These are phyloP conservation scores for Allomyces javanicus DNA, from an alignment of 192 early-diverging fungal species.

Conservation along the genomic window DNA sequence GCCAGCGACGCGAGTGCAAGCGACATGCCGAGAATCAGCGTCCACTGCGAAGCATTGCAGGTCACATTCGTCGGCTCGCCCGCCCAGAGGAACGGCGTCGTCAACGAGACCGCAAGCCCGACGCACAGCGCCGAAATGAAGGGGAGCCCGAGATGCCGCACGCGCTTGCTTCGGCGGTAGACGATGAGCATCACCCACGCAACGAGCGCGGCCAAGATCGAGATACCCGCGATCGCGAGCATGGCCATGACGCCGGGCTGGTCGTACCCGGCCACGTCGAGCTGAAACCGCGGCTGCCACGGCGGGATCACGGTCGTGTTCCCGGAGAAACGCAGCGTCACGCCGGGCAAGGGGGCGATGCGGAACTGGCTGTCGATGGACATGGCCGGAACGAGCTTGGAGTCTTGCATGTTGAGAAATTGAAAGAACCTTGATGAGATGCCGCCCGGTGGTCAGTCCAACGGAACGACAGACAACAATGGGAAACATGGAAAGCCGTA, in stretches of 20 bases:
- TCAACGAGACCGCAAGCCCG: background rate
- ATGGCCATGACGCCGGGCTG: background rate
- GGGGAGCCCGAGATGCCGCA: background rate
- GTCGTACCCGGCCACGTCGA: background rate
- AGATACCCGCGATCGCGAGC: background rate
- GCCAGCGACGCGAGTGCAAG: background rate
- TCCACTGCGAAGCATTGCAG: background rate
- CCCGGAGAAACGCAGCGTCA: background rate
- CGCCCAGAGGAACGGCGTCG: background rate
- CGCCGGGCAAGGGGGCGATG: background rate
- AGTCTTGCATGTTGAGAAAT: background rate
- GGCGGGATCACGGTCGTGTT: background rate
- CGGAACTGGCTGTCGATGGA: background rate
- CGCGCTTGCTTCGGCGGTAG: background rate
- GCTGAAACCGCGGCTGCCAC: background rate
- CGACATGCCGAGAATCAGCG: background rate
- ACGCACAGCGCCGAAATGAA: background rate
- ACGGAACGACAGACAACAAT: background rate
- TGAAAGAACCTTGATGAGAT: background rate
- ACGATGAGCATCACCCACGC: background rate
- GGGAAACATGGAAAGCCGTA: background rate
- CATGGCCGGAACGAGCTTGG: background rate
- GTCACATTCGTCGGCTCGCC: background rate
- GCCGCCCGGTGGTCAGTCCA: background rate
- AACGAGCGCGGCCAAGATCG: background rate